Evolutionary conservation across 2,329 filamentous ascomycete species (phyloP), one percentile per base, ranked within the genome.

Genomic region (Arthroderma sp.): DNA sequence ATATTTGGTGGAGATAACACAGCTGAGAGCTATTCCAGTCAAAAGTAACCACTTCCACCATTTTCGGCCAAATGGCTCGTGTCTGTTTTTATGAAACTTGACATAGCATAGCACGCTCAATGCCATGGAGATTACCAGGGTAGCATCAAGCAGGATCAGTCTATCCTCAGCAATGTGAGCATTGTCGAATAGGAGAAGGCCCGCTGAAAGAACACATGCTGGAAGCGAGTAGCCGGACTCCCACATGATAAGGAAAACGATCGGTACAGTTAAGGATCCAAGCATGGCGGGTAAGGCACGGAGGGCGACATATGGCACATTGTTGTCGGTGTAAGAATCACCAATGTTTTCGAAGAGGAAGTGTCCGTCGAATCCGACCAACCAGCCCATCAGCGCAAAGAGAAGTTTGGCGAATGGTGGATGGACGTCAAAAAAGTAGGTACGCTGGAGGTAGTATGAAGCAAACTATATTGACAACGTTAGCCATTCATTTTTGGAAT

Each of bases 31-130:
- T 70, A 98, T 91, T 60, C 93, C 93, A 6, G 93, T 98, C 66
- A 97, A 75, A 61, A 98, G 83, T 59, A 98, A 81, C 93, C 93
- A 98, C 74, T 98, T 98, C 93, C 93, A 98, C 93, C 93, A 98
- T 76, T 98, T 97, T 61, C 90, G 83, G 60, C 87, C 83, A 71
- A 98, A 98, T 2, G 93, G 81, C 63, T 84, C 80, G 66, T 97
- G 91, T 65, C 93, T 83, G 64, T 91, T 78, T 80, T 97, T 98
- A 79, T 97, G 97, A 76, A 97, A 98, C 65, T 91, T 89, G 74
- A 98, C 86, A 74, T 98, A 98, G 78, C 82, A 90, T 58, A 96
- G 79, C 58, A 98, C 79, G 72, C 90, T 95, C 73, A 93, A 85
- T 4, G 93, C 90, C 90, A 98, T 97, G 72, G 91, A 90, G 62